These are phyloP conservation scores for Septoria petroselini DNA, from an alignment of 2,329 filamentous ascomycete species.

Conservation along the genomic window DNA sequence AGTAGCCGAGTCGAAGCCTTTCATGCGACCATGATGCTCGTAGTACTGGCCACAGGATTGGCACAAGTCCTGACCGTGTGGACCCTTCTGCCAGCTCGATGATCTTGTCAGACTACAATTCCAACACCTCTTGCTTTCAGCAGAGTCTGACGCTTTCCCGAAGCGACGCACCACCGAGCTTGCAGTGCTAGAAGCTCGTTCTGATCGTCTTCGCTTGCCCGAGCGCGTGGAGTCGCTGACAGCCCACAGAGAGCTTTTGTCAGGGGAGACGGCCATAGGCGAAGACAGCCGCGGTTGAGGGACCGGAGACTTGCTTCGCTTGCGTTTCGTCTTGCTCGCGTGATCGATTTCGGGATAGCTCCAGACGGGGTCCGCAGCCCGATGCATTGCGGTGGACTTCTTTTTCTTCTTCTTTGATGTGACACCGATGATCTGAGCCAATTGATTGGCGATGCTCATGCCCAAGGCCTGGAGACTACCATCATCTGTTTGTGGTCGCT, in stretches of 20 bases:
- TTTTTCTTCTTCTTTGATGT: slow-evolving; percentile 18
- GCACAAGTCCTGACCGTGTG: slow-evolving; percentile 33
- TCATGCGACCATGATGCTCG: slow-evolving; percentile 32
- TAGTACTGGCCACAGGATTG: slow-evolving; percentile 34
- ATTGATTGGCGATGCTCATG: slow-evolving; percentile 37
- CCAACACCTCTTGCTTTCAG: slow-evolving; percentile 26
- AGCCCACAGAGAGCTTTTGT: slow-evolving; percentile 25
- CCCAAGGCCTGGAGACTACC: slow-evolving; percentile 37
- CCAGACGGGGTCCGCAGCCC: slow-evolving; percentile 29
- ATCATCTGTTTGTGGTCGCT: slow-evolving; percentile 23
- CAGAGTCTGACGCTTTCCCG: slow-evolving; percentile 6
- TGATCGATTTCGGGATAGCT: slow-evolving; percentile 30
- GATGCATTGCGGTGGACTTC: slow-evolving; percentile 11
- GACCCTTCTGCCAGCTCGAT: slow-evolving; percentile 29
- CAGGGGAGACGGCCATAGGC: slow-evolving; percentile 19
- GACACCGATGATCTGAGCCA: slow-evolving; percentile 34
- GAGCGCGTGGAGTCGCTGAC: slow-evolving; percentile 8
- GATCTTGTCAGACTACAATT: slow-evolving; percentile 32
- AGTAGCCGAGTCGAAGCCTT: slow-evolving; percentile 28
- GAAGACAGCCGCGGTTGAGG: slow-evolving; percentile 10
- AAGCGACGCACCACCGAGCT: slow-evolving; percentile 7
- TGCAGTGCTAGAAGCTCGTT: neutral
- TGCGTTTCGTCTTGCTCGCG: slow-evolving; percentile 8
- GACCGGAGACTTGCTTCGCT: slow-evolving; percentile 18
- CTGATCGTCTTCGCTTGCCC: slow-evolving; percentile 11